Conservation (phyloP, 805 yeast species). For the Kregervanrija fluxuum region DNA sequence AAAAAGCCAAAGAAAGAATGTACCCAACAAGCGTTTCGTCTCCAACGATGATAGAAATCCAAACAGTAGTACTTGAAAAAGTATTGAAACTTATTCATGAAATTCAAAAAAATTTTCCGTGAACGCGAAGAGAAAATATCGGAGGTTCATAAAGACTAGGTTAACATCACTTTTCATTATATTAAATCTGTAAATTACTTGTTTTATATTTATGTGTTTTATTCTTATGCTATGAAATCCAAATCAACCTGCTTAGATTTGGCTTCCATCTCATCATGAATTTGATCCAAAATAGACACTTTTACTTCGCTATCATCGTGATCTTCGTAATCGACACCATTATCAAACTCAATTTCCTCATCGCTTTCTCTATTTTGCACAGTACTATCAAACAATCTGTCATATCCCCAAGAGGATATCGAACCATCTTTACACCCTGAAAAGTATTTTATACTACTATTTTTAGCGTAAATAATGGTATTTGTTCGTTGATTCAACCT, state of each 20-base stretch:
- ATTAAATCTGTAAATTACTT: too few relatives aligned
- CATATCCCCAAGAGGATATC: constrained; percentile 50
- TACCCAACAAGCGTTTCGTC: background rate
- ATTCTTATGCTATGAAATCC: too few relatives aligned
- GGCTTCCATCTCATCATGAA: constrained; percentile 26
- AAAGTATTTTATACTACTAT: constrained; percentile 37
- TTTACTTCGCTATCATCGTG: constrained; percentile 1
- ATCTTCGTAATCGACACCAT: constrained; percentile 9
- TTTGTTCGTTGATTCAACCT: constrained; percentile 37
- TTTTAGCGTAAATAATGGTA: constrained; percentile 43
- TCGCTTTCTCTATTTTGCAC: constrained; percentile 4
- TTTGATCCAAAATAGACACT: constrained; percentile 17
- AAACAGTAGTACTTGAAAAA: too few relatives aligned
- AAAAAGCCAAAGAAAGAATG: background rate
- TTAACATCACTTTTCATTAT: too few relatives aligned
- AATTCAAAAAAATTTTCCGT: too few relatives aligned
- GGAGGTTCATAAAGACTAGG: too few relatives aligned
- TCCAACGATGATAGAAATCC: too few relatives aligned
- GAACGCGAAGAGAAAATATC: too few relatives aligned
- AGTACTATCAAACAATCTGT: constrained; percentile 4
- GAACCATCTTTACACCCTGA: constrained; percentile 67
- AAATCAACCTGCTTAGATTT: constrained; percentile 2
- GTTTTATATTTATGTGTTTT: too few relatives aligned
- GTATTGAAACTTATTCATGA: too few relatives aligned
- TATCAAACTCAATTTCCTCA: constrained; percentile 12